These are phyloP conservation scores for Albatrellus sp. DNA, from an alignment of 1,284 basidiomycete species.

Conservation along the genomic window DNA sequence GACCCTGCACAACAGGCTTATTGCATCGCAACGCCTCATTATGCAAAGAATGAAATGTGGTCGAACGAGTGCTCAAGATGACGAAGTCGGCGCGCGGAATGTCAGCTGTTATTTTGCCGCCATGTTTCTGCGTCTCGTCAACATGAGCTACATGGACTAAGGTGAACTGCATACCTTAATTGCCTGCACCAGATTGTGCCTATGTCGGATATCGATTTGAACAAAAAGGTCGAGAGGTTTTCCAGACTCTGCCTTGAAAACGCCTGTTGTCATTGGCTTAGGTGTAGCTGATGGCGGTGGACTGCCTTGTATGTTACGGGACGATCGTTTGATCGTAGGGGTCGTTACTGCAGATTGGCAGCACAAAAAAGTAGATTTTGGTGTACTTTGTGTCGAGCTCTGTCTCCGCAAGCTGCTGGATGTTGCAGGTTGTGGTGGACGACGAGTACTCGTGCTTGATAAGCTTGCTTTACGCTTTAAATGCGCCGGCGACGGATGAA, in stretches of 20 bases:
- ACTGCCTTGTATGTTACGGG: too few species aligned
- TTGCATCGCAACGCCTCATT: slow-evolving; percentile 20
- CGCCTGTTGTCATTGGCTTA: background rate
- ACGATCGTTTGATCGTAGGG: too few species aligned
- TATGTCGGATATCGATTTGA: slow-evolving; percentile 16
- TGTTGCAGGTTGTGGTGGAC: background rate
- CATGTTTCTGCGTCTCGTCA: slow-evolving; percentile 36
- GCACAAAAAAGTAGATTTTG: too few species aligned
- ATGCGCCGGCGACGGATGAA: background rate
- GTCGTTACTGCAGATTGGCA: too few species aligned
- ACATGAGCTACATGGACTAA: background rate
- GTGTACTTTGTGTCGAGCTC: background rate
- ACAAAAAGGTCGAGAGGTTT: slow-evolving; percentile 14
- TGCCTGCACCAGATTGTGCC: slow-evolving; percentile 16
- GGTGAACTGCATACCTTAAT: slow-evolving; percentile 39
- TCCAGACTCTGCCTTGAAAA: slow-evolving; percentile 11
- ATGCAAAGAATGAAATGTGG: slow-evolving; percentile 35
- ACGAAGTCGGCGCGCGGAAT: slow-evolving; percentile 44
- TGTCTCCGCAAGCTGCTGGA: too few species aligned
- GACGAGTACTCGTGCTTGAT: background rate
- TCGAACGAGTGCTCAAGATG: slow-evolving; percentile 37
- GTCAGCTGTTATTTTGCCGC: slow-evolving; percentile 40
- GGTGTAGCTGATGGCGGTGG: too few species aligned
- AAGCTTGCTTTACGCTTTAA: background rate
- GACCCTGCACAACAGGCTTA: slow-evolving; percentile 31